phyloP scores from a whole-genome alignment of 768 basidiomycete genomes.

The Podaxis rugospora region DNA sequence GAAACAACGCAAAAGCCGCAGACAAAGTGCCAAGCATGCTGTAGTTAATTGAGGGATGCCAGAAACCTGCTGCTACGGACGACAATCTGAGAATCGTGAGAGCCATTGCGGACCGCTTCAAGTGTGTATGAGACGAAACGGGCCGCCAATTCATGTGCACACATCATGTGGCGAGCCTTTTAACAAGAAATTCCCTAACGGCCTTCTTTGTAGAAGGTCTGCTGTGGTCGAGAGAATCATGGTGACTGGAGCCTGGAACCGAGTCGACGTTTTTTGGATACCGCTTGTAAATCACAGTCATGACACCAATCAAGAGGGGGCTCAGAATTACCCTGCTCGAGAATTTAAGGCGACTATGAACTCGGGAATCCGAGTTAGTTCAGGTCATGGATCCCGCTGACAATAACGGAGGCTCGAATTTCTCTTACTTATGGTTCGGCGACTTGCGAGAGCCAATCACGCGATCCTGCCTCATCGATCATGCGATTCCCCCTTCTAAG shows the following conservation, averaged over 20 bases:
- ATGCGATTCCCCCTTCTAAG: neutral
- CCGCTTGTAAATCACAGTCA: too few species aligned
- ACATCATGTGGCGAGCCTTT: constrained; percentile 1
- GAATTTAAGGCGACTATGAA: too few species aligned
- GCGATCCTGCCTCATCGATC: constrained; percentile 6
- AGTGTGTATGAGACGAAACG: neutral
- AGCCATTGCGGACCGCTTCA: neutral
- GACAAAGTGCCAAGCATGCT: constrained; percentile 2
- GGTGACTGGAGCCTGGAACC: too few species aligned
- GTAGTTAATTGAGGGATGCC: neutral
- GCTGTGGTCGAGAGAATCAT: too few species aligned
- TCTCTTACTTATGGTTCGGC: neutral
- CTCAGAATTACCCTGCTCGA: too few species aligned
- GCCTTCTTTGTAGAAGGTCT: neutral
- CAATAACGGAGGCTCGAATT: neutral
- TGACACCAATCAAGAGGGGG: too few species aligned
- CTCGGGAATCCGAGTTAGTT: too few species aligned
- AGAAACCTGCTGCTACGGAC: neutral
- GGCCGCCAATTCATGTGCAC: constrained; percentile 7
- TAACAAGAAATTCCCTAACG: neutral
- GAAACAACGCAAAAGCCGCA: constrained; percentile 2
- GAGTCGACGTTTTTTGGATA: too few species aligned
- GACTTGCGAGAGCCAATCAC: neutral
- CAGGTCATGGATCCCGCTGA: too few species aligned
- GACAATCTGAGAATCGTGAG: neutral